Evolutionary conservation across 805 yeast species (phyloP), one percentile per base, ranked within the genome.

Genomic region (Debaryomyces maramus): DNA sequence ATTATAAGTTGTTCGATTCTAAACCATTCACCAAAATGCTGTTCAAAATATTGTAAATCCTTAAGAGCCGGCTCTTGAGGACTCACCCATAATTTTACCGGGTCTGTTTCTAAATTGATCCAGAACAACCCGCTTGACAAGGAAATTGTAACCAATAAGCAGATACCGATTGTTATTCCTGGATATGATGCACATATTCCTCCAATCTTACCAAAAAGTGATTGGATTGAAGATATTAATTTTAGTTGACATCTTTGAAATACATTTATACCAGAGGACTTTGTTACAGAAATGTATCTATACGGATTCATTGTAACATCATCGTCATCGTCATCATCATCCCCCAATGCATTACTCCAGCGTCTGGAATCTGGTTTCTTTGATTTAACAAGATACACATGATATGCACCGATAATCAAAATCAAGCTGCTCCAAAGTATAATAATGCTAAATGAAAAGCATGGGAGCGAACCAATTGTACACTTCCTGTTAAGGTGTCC

Each of bases 11-110:
- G 98, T 53, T 88, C 91, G 4, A 88, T 79, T 51, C 97, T 73
- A 65, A 85, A 93, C 68, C 93, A 91, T 27, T 95, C 96, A 0
- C 97, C 97, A 61, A 91, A 91, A 45, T 80, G 78, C 15, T 75
- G 73, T 57, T 93, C 97, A 56, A 80, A 91, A 50, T 70, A 81
- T 39, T 71, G 65, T 52, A 83, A 81, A 52, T 91, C 83, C 30
- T 75, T 65, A 39, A 72, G 82, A 9, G 89, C 88, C 3, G 77
- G 80, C 7, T 93, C 85, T 15, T 67, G 55, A 3, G 90, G 81
- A 48, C 93, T 83, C 0, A 93, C 98, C 99, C 99, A 91, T 21
- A 91, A 66, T 45, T 83, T 80, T 3, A 85, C 77, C 0, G 99
- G 98, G 48, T 86, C 72, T 2, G 80, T 80, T 56, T 90, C 97